Percentiles rank a stretch among this genome's conserved stretches.
phyloP scores from a whole-genome alignment of 2,329 filamentous ascomycete genomes.

The Pseudogymnoascus sp. region DNA sequence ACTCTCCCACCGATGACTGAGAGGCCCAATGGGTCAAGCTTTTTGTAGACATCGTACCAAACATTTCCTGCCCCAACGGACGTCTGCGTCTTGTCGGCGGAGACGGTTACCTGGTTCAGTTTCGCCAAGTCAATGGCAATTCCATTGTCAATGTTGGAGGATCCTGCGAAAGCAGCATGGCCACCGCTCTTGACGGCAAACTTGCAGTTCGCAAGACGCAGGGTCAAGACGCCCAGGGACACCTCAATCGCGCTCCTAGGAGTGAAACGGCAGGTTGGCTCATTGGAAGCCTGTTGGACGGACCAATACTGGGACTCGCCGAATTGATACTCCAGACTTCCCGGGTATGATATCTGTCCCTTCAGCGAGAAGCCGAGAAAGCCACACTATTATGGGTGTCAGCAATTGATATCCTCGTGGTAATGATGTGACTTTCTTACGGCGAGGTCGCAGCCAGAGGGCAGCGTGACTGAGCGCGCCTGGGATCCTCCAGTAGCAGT shows the following conservation, averaged over 20 bases:
- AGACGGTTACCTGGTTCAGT: constrained; percentile 21
- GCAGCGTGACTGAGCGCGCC: not conserved
- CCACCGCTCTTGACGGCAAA: constrained; percentile 23
- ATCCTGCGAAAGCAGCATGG: constrained; percentile 32
- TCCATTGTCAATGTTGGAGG: constrained; percentile 42
- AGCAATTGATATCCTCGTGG: not conserved
- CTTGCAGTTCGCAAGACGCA: constrained; percentile 14
- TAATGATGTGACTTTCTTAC: not conserved
- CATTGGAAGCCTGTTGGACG: constrained; percentile 14
- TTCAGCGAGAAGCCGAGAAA: constrained; percentile 14
- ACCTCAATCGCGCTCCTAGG: constrained; percentile 1
- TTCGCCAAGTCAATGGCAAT: constrained; percentile 41
- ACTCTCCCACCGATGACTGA: constrained; percentile 34
- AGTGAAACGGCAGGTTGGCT: constrained; percentile 17
- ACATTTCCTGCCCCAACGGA: constrained; percentile 31
- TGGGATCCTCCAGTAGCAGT: not conserved
- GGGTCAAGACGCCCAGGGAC: constrained; percentile 7
- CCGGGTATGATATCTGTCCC: constrained; percentile 16
- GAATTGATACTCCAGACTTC: constrained; percentile 13
- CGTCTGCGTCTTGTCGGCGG: constrained; percentile 23
- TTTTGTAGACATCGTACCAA: constrained; percentile 34
- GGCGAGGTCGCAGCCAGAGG: constrained; percentile 2
- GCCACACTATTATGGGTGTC: constrained; percentile 12
- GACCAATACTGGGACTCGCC: constrained; percentile 18
- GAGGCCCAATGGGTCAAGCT: constrained; percentile 27